Evolutionary conservation across 768 basidiomycete genomes (phyloP), one percentile per base, ranked within the genome.

Genomic region (Naematelia aurantialba): DNA sequence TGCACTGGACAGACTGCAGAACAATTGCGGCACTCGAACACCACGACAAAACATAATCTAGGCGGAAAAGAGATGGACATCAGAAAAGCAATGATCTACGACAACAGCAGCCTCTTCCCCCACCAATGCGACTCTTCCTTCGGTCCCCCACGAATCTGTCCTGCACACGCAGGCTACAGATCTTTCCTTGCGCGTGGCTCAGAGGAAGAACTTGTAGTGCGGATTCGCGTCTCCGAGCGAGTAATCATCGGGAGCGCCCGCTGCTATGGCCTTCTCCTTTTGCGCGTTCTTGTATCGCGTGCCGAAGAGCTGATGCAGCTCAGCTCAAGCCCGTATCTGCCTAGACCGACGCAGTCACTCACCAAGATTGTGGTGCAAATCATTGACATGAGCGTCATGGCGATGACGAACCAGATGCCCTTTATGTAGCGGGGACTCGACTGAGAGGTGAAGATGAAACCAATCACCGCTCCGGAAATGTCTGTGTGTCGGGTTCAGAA

Each of bases 381-480:
- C 30, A 52, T 52, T 17, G 58, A 52, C 52, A 59, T 52, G n/a
- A 31, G 14, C n/a, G 52, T 52, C 50, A 52, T 52, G 13, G 31
- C 59, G 26, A 60, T 34, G 29, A 34, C 59, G 30, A 48, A 55
- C 46, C 55, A 48, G 27, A 60, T 31, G 25, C 60, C 60, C 26
- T 39, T 56, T 10, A 49, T 21, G 31, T 64, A 64, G 5, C 59
- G 49, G 1, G 63, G 63, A 13, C 55, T 45, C 11, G 54, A 46
- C 29, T 64, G 49, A 2, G 59, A 42, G 11, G 45, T 53, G 39
- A 58, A 64, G 19, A 64, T 61, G 60, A 52, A 64, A 1, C 63
- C 63, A 47, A 64, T 57, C 22, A 45, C 49, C 4, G 63, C 63
- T 13, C 63, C 63, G 21, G 59, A 34, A 19, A 45, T 51, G 52